Evolutionary conservation across 352 stramenopile species (phyloP), one percentile per base, ranked within the genome.

Genomic region (Phytophthora capsici): DNA sequence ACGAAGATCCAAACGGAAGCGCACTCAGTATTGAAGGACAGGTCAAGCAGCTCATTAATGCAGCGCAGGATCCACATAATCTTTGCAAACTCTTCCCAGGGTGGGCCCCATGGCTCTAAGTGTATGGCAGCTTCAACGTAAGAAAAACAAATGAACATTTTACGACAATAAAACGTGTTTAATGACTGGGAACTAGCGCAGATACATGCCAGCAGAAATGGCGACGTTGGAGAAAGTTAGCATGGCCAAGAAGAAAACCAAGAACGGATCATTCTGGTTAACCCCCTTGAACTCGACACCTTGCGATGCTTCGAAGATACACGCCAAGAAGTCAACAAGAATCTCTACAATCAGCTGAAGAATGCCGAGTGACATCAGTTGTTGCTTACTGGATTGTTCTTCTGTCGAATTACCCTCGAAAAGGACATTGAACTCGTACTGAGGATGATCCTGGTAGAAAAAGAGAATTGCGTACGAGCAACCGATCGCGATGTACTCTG

Each of bases 1-100:
- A 99, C 72, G 97, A 99, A 70, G 97, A 99, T 60, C 91, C 90
- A 12, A 98, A 96, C 45, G 93, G 95, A 9, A 98, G 98, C 60
- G 94, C 97, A 25, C 87, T 99, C 57, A 98, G 90, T 64, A 96
- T 99, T 55, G 95, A 99, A 73, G 97, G 97, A 16, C 98, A 99
- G 73, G 98, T 99, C 13, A 98, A 99, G 51, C 82, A 99, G 20
- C 82, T 99, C 40, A 98, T 99, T 50, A 98, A 97, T 52, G 93
- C 91, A 41, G 98, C 98, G 16, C 86, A 92, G 51, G 94, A 99
- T 66, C 87, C 90, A 48, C 89, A 98, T 52, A 99, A 99, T 66
- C 77, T 99, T 6, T 98, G 89, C 71, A 80, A 82, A 20, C 83
- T 99, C 16, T 99, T 98, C 76, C 80, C 79, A 41, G 98, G 98